Base-by-base conservation (phyloP, 805 yeast species). In the Wickerhamomyces ciferrii region DNA sequence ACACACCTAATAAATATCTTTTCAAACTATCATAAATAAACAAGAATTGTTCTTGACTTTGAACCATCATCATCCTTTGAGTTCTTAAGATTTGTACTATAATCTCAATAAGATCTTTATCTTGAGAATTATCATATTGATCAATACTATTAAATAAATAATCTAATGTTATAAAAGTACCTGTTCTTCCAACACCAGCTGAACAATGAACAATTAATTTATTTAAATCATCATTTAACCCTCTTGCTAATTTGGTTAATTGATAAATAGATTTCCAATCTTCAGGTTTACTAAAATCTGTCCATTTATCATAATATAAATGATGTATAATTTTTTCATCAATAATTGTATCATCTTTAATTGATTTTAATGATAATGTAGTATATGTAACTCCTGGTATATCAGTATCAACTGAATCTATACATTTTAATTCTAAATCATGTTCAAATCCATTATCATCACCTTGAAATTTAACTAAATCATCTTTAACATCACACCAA, bases 141-240 rank as follows among this genome's bases (percentile, higher is more conserved):
- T 19, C 15, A 5, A 41, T 37, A 24, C 41, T 37, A 43, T 63
- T 65, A 45, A 70, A 54, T 5, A 71, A 43, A 45, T 67, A 74
- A 56, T 87, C 94, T 36, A 85, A 65, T 0, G 89, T 78, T 43
- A 88, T 79, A 55, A 81, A 86, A 0, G 96, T 89, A 1, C 99
- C 98, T 0, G 98, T 87, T 48, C 99, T 72, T 8, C 99, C 99
- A 55, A 95, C 91, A 0, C 99, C 99, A 0, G 99, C 98, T 4
- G 97, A 88, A 59, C 99, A 92, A 63, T 94, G 98, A 11, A 84
- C 84, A 43, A 88, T 61, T 5, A 83, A 67, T 15, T 92, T 90
- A 3, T 27, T 43, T 0, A 36, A 40, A 9, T 36, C n/a, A 0
- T 48, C 42, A 10, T 64, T 64, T 23, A 68, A 48, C 1, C 51